A percentile compares a stretch with the other conserved stretches of the same genome.
phyloP scores from a whole-genome alignment of 192 early-diverging fungal genomes.

The Coemansia sp. region DNA sequence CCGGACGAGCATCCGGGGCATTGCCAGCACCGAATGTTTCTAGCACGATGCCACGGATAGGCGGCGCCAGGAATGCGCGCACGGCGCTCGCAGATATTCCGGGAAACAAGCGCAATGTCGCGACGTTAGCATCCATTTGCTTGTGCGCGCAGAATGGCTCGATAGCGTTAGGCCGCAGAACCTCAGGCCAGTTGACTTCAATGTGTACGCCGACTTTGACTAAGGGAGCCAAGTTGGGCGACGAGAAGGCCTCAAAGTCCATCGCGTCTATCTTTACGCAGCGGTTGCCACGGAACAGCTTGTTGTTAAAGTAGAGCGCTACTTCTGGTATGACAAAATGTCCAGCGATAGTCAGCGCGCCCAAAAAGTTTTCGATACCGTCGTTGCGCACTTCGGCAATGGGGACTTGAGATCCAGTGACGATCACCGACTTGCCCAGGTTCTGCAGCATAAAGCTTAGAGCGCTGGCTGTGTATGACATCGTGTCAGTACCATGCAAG shows the following conservation, averaged over 20 bases:
- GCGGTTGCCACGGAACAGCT: conserved; percentile 90
- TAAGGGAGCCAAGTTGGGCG: conserved; percentile 85
- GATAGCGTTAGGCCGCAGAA: conserved; percentile 83
- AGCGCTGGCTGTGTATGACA: conserved; percentile 85
- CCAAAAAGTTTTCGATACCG: conserved; percentile 94
- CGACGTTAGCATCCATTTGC: conserved; percentile 82
- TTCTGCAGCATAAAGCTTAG: conserved; percentile 97
- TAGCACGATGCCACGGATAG: conserved; percentile 87
- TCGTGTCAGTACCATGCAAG: conserved; percentile 91
- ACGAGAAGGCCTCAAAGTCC: conserved; percentile 84
- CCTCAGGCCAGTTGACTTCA: conserved; percentile 88
- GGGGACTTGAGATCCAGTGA: conserved; percentile 98
- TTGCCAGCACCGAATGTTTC: conserved; percentile 98
- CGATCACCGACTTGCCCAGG: conserved; percentile 95
- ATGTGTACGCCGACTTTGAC: conserved; percentile 97
- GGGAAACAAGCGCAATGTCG: conserved; percentile 88
- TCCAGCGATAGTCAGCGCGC: conserved; percentile 95
- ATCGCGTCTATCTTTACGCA: conserved; percentile 76
- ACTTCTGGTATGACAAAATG: conserved; percentile 98
- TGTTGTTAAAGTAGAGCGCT: conserved; percentile 90
- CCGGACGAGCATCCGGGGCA: conserved; percentile 85
- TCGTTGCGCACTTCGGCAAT: conserved; percentile 97
- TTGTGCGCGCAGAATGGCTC: conserved; percentile 85
- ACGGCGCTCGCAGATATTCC: conserved; percentile 91
- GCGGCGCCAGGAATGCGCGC: conserved; percentile 79